Base-by-base conservation (phyloP, 176 grass and related monocot species). In the Tillandsia fasciculata region DNA sequence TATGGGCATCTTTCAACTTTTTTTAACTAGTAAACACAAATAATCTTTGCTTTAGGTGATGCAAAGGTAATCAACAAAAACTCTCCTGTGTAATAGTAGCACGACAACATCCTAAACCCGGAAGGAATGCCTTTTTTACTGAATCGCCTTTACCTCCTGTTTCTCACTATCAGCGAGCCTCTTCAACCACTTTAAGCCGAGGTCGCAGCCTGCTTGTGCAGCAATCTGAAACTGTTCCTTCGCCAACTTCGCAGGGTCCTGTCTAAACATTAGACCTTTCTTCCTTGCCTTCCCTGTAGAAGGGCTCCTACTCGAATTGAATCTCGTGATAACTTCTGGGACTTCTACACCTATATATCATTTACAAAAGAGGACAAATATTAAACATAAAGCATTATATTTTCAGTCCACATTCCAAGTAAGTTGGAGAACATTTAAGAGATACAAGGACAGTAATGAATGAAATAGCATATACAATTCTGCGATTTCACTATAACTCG, bases 101-200 rank as follows among this genome's bases (percentile, higher is more conserved):
- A 58, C 15, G 54, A 13, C 54, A 58, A n/a, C 18, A 17, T 7
- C n/a, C 18, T 13, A 17, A 58, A 17, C 20, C 18, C 3, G 54
- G 54, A 15, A 58, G 3, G 15, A 13, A 58, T 7, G 13, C 54
- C 54, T 1, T 24, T 24, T 58, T 52, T 85, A 70, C 24, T 83
- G 69, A 57, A 83, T 73, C 70, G 78, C 53, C 11, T 79, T 81
- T 64, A 72, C 57, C 52, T 82, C 72, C 50, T 83, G 67, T 49
- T 82, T 77, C n/a, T 83, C 81, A 12, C 72, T 76, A 78, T 86
- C 88, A 61, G 63, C 77, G 26, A 96, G 81, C 66, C 83, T 84
- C 71, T 96, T 91, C 72, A 96, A 66, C 88, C 92, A 96, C 42
- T 49, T 81, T 67, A 96, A 80, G 71, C 88, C 92, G 0, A 96